Evolutionary conservation across 2,329 filamentous ascomycete genomes (phyloP).

Genomic region (Aspergillus brasiliensis): DNA sequence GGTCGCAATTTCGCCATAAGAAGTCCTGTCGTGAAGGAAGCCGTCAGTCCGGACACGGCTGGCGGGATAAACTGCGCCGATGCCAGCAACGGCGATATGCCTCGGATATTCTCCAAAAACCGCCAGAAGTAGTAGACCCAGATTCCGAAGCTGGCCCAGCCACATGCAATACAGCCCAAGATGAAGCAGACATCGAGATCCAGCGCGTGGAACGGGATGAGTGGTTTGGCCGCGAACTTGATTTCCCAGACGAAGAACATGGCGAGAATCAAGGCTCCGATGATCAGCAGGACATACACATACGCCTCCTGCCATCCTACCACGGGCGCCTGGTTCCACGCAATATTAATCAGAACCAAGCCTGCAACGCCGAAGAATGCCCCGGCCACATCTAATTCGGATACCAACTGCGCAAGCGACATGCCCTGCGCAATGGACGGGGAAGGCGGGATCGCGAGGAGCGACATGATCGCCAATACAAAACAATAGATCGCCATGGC

Average conservation of each 20-base stretch:
- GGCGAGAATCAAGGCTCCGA: slow-evolving; percentile 57
- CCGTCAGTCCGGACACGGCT: slow-evolving; percentile 32
- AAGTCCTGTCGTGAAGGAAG: slow-evolving; percentile 30
- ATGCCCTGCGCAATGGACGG: slow-evolving; percentile 6
- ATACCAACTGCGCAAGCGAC: slow-evolving; percentile 3
- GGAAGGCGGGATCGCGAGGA: slow-evolving; percentile 32
- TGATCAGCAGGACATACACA: slow-evolving; percentile 59
- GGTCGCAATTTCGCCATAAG: slow-evolving; percentile 29
- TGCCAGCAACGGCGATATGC: slow-evolving; percentile 28
- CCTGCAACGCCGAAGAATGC: slow-evolving; percentile 54
- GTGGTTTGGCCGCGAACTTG: slow-evolving; percentile 50
- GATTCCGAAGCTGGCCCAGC: slow-evolving; percentile 46
- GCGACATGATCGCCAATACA: slow-evolving; percentile 40
- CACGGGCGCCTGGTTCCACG: slow-evolving; percentile 66
- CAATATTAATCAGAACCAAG: slow-evolving; percentile 65
- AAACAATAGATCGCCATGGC: slow-evolving; percentile 39
- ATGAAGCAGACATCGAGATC: slow-evolving; percentile 35
- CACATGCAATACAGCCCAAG: slow-evolving; percentile 43
- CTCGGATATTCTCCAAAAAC: slow-evolving; percentile 30
- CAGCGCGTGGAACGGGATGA: slow-evolving; percentile 57
- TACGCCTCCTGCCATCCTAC: slow-evolving; percentile 61
- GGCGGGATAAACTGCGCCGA: slow-evolving; percentile 35
- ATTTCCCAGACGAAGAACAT: slow-evolving; percentile 59
- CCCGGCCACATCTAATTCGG: slow-evolving; percentile 44
- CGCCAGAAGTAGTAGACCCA: slow-evolving; percentile 46